Percentiles rank a stretch among this genome's conserved stretches.
Conservation (phyloP, 2,329 filamentous ascomycete species). For the Monascus ruber region DNA sequence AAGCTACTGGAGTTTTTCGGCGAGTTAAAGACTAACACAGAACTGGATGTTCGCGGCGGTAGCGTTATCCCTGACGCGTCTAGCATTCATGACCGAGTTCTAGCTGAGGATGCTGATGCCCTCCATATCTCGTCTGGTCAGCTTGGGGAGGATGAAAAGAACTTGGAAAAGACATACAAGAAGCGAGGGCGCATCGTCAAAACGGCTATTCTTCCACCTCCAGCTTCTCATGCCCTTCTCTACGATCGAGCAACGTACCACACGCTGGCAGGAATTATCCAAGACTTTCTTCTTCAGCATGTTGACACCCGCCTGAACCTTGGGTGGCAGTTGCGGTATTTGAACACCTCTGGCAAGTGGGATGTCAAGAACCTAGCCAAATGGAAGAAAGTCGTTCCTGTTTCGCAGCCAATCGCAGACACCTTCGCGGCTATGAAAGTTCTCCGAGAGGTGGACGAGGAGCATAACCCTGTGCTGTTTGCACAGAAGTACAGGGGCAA, state of each 20-base stretch:
- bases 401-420: conserved; percentile 65
- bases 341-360: conserved; percentile 89
- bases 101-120: conserved; percentile 15
- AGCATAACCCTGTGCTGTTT: conserved; percentile 66
- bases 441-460: conserved; percentile 73
- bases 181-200: conserved; percentile 43
- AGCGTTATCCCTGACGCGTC: conserved; percentile 20
- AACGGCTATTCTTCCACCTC: conserved; percentile 58
- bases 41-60: conserved; percentile 14
- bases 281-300: conserved; percentile 71
- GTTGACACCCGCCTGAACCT: conserved; percentile 74
- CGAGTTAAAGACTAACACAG: conserved; percentile 13
- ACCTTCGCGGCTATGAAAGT: conserved; percentile 90
- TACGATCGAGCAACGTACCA: conserved; percentile 68
- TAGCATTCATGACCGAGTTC: conserved; percentile 13
- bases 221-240: conserved; percentile 72
- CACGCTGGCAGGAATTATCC: conserved; percentile 67
- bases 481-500: conserved; percentile 53
- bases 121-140: conserved; percentile 6
- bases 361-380: conserved; percentile 93
- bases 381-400: conserved; percentile 69
- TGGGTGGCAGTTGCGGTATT: conserved; percentile 82
- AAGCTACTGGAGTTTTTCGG: conserved; percentile 47
- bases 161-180: conserved; percentile 9
- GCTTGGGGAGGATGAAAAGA: neutral